Evolutionary conservation across 2,329 filamentous ascomycete species (phyloP), one percentile per base, ranked within the genome.

Genomic region (Fusarium annulatum): DNA sequence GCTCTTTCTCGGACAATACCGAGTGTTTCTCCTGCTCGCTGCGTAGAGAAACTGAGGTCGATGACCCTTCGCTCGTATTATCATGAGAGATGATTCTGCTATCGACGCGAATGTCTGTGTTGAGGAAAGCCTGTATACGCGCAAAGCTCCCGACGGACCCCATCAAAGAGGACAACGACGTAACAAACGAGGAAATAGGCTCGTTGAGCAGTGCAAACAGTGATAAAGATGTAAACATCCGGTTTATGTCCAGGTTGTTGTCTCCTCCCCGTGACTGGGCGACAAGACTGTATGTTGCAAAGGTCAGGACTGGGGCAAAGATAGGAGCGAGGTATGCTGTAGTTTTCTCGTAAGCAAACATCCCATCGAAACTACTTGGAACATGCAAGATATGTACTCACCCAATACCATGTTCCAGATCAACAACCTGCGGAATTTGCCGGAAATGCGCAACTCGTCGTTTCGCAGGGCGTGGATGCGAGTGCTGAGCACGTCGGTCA

Each of bases 341-440:
- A 21, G 4, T 2, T 9, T 2, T n/a, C 4, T 23, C 5, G 38
- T 74, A 1, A 74, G 53, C 9, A 23, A 41, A 16, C 1, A 4
- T 11, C 19, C 15, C 34, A 28, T 42, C 8, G 7, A 30, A 26
- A 19, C 7, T 9, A 14, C 21, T 23, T 16, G 5, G 23, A 39
- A 7, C 19, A 39, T 39, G 19, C 38, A 39, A 12, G 19, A 19
- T 21, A 39, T 11, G 7, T 21, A 39, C 39, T 66, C 9, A 72
- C 72, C 71, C n/a, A 74, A 15, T 1, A 65, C 69, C 69, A 72
- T 75, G 3, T 74, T 74, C 70, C 71, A 74, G 5, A 76, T 74
- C 8, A 75, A 46, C 15, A 76, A 16, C 7, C 67, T 45, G 1
- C 73, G 73, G 3, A 75, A 75, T 2, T 61, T 76, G 15, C 61